A percentile compares a stretch with the other conserved stretches of the same genome.
Conservation (phyloP, 345 rosid genomes). For the Brassica nigra region DNA sequence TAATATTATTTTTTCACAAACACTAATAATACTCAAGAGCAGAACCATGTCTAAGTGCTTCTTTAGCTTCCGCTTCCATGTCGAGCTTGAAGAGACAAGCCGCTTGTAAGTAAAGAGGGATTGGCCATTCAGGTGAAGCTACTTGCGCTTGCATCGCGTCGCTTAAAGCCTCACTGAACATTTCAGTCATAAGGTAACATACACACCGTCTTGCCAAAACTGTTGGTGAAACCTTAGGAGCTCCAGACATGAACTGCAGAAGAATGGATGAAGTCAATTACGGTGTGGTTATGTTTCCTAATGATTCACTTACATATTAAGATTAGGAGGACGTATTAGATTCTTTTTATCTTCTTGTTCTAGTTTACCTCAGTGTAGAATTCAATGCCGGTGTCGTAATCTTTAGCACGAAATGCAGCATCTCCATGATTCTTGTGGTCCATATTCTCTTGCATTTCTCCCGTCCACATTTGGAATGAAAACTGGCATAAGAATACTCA, state of each 20-base stretch:
- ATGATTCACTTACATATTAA: not conserved
- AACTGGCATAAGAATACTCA: constrained; percentile 42
- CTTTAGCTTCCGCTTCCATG: constrained; percentile 81
- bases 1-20: not conserved
- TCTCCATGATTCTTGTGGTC: constrained; percentile 85
- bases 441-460: constrained; percentile 75
- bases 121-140: constrained; percentile 86
- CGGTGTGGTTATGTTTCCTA: not conserved
- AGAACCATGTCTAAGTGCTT: constrained; percentile 81
- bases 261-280: not conserved
- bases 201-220: constrained; percentile 87
- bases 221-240: constrained; percentile 82
- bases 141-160: constrained; percentile 92
- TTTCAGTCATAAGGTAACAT: constrained; percentile 69
- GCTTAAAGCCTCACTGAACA: constrained; percentile 78
- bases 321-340: constrained; percentile 19
- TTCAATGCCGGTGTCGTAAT: constrained; percentile 71
- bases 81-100: constrained; percentile 79
- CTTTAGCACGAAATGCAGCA: constrained; percentile 77
- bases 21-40: constrained; percentile 51
- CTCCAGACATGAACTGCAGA: constrained; percentile 75
- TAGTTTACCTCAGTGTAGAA: constrained; percentile 62
- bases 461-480: constrained; percentile 94
- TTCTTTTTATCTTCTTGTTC: not conserved
- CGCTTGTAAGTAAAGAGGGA: constrained; percentile 83